phyloP scores from a whole-genome alignment of 768 basidiomycete species.

The Hebeloma cylindrosporum region DNA sequence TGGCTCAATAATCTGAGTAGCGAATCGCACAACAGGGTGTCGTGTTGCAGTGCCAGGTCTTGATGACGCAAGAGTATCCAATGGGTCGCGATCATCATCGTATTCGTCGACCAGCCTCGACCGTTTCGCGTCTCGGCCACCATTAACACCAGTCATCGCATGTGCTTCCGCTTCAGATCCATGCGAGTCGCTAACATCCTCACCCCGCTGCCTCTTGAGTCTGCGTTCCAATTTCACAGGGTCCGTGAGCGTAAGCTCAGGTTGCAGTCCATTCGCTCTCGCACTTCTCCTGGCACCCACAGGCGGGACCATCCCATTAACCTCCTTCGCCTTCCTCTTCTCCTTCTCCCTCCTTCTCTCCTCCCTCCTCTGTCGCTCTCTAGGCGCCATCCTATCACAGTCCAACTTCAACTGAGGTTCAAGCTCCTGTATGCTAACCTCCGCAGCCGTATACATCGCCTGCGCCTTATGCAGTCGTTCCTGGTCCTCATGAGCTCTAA shows the following conservation, averaged over 20 bases:
- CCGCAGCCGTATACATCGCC: conserved; percentile 83
- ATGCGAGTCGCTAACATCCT: conserved; percentile 50
- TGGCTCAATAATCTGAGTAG: conserved; percentile 30
- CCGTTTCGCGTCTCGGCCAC: conserved; percentile 57
- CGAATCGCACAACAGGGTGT: conserved; percentile 51
- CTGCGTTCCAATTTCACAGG: conserved; percentile 71
- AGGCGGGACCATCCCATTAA: conserved; percentile 30
- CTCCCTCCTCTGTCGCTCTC: conserved; percentile 67
- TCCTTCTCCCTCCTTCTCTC: conserved; percentile 55
- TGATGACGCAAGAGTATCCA: conserved; percentile 40
- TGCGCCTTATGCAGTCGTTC: conserved; percentile 83
- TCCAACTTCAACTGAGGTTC: conserved; percentile 77
- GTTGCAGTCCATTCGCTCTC: conserved; percentile 68
- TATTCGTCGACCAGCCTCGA: conserved; percentile 46
- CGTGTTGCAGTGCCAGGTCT: conserved; percentile 32
- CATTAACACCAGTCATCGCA: conserved; percentile 32
- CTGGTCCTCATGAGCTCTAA: conserved; percentile 57
- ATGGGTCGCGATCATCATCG: conserved; percentile 49
- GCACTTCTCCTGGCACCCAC: conserved; percentile 67
- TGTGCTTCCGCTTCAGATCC: conserved; percentile 53
- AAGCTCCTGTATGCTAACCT: conserved; percentile 86
- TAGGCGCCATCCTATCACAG: conserved; percentile 83
- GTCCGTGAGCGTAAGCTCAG: conserved; percentile 73
- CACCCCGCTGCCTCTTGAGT: conserved; percentile 69
- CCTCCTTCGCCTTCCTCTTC: conserved; percentile 38